Percentiles rank a stretch among this genome's conserved stretches.
phyloP scores from a whole-genome alignment of 176 grass and related monocot species.

The Rhynchospora breviuscula region DNA sequence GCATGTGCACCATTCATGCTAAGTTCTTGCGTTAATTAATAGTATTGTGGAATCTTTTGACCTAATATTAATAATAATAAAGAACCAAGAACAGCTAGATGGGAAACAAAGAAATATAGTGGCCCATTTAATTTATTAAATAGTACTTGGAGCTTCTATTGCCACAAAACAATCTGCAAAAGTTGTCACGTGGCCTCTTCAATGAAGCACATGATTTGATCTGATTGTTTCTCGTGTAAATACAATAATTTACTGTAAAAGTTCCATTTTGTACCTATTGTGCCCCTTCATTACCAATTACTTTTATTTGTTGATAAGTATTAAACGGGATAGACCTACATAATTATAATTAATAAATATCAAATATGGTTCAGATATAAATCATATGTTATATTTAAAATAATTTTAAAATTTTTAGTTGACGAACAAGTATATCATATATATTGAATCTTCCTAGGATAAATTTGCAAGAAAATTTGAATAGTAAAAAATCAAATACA shows the following conservation, averaged over 20 bases:
- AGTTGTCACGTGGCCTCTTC: neutral
- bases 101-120: neutral
- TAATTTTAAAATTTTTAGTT: too few species aligned
- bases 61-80: neutral
- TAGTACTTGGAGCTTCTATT: neutral
- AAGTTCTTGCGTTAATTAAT: constrained; percentile 9
- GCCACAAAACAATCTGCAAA: constrained; percentile 6
- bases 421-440: too few species aligned
- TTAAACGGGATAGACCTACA: too few species aligned
- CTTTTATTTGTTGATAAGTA: too few species aligned
- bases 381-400: too few species aligned
- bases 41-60: constrained; percentile 11
- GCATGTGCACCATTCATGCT: neutral
- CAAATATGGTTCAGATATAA: too few species aligned
- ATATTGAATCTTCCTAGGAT: too few species aligned
- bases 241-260: neutral
- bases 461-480: too few species aligned
- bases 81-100: neutral
- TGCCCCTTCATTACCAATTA: neutral
- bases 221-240: neutral
- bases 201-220: constrained; percentile 18
- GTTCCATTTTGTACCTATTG: neutral
- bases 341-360: too few species aligned
- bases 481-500: too few species aligned
- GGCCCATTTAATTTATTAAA: neutral